Percentiles rank a stretch among this genome's conserved stretches.
These are phyloP conservation scores for Solanum peruvianum DNA, from an alignment of 257 asterid genomes.

Conservation along the genomic window DNA sequence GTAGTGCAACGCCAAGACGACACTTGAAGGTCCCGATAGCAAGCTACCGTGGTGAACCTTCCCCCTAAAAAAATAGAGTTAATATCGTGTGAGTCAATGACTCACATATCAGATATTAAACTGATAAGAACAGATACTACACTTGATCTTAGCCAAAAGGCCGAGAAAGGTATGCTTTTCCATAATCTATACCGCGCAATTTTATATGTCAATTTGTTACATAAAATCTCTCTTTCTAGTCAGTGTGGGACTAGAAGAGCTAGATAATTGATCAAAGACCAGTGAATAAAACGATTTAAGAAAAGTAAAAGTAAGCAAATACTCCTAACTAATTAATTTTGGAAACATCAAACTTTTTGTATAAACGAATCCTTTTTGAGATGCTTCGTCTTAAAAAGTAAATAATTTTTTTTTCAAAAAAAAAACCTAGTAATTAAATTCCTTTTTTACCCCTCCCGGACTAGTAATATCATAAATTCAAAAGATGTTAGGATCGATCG, in stretches of 20 bases:
- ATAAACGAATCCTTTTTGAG: too few species aligned
- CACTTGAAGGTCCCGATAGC: background rate
- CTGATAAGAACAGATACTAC: conserved; percentile 83
- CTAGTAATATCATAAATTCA: background rate
- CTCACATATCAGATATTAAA: conserved; percentile 1
- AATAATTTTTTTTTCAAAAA: too few species aligned
- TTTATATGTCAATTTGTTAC: background rate
- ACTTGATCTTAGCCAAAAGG: conserved; percentile 71
- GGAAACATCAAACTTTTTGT: background rate
- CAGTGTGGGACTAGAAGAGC: too few species aligned
- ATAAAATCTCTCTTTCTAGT: too few species aligned
- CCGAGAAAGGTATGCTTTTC: conserved; percentile 50
- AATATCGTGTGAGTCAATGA: background rate
- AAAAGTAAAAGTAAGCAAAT: too few species aligned
- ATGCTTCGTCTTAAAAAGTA: too few species aligned
- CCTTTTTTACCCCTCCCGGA: too few species aligned
- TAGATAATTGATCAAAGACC: too few species aligned
- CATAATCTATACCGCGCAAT: background rate
- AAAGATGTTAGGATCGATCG: too few species aligned
- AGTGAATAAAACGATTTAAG: too few species aligned
- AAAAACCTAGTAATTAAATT: too few species aligned
- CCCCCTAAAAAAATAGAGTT: background rate
- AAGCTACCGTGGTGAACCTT: background rate
- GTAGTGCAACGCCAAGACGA: background rate
- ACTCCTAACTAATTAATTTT: background rate